Evolutionary conservation across 257 asterid genomes (phyloP).

Genomic region (Nicotiana undulata): DNA sequence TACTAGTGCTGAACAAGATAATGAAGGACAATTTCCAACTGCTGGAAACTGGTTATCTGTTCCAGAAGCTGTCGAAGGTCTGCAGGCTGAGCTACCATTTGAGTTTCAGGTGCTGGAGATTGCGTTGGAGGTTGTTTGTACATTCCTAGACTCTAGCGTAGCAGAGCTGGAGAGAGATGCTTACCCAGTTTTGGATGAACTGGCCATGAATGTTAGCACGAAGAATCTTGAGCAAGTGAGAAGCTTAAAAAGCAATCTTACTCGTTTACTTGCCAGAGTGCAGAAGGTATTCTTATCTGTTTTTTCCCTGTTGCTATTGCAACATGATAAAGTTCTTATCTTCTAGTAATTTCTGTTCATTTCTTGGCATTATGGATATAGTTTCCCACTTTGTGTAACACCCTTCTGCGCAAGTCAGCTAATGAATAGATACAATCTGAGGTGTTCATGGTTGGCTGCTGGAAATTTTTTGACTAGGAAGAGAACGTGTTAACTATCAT

Average conservation of each 20-base stretch:
- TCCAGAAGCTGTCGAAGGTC: constrained; percentile 65
- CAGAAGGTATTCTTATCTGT: constrained; percentile 60
- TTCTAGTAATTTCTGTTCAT: no score
- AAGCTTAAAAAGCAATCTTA: constrained; percentile 88
- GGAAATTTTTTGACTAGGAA: neutral
- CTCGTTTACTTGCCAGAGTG: constrained; percentile 88
- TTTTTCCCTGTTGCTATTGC: neutral
- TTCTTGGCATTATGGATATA: no score
- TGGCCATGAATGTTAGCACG: constrained; percentile 89
- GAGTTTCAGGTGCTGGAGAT: constrained; percentile 98
- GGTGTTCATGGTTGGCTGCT: neutral
- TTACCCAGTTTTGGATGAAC: constrained; percentile 91
- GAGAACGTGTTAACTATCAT: neutral
- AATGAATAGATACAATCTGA: neutral
- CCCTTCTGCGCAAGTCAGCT: neutral
- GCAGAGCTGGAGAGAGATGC: constrained; percentile 92
- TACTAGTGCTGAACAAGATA: constrained; percentile 31
- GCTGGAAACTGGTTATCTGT: constrained; percentile 51
- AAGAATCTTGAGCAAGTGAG: constrained; percentile 92
- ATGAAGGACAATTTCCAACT: constrained; percentile 42
- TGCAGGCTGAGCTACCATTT: constrained; percentile 90
- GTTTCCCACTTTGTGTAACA: neutral
- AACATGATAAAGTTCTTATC: neutral
- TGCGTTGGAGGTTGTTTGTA: constrained; percentile 90
- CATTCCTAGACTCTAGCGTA: constrained; percentile 67